Percentiles rank a stretch among this genome's conserved stretches.
These are phyloP conservation scores for Sporisorium scitamineum DNA, from an alignment of 1,284 basidiomycete genomes.

Conservation along the genomic window DNA sequence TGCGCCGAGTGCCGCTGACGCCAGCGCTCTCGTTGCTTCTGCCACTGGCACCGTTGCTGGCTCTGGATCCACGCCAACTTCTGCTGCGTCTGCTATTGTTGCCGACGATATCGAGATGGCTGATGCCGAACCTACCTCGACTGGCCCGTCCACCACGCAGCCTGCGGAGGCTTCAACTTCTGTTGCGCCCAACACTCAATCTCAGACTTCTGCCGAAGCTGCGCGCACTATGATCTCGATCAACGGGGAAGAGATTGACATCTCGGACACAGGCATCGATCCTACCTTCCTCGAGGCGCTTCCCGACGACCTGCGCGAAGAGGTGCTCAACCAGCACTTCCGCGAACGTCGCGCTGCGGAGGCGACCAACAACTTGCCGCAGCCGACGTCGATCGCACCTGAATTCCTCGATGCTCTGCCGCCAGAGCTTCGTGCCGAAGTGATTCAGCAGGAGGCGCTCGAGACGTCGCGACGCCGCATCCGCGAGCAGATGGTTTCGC, in stretches of 20 bases:
- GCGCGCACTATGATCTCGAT: constrained; percentile 71
- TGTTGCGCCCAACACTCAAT: neutral
- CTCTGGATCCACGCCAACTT: constrained; percentile 23
- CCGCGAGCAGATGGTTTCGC: constrained; percentile 51
- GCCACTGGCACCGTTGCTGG: constrained; percentile 25
- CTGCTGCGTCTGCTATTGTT: constrained; percentile 5
- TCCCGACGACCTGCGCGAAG: constrained; percentile 98
- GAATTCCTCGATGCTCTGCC: constrained; percentile 97
- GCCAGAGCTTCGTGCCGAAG: constrained; percentile 94
- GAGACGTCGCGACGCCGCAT: constrained; percentile 74
- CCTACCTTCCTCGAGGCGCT: constrained; percentile 97
- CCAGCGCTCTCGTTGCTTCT: neutral
- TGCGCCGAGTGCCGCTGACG: neutral
- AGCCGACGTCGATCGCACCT: constrained; percentile 84
- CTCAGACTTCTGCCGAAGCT: constrained; percentile 11
- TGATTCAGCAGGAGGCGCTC: constrained; percentile 90
- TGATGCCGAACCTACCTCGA: constrained; percentile 31
- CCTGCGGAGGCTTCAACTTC: constrained; percentile 4
- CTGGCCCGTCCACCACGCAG: constrained; percentile 18
- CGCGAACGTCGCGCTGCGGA: constrained; percentile 77
- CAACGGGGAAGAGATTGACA: constrained; percentile 93
- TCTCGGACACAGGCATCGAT: constrained; percentile 98
- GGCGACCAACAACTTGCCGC: constrained; percentile 73
- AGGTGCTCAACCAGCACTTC: constrained; percentile 96
- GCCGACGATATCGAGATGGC: constrained; percentile 62